A percentile compares a stretch with the other conserved stretches of the same genome.
phyloP scores from a whole-genome alignment of 2,329 filamentous ascomycete genomes.

The Epichloe aotearoae region DNA sequence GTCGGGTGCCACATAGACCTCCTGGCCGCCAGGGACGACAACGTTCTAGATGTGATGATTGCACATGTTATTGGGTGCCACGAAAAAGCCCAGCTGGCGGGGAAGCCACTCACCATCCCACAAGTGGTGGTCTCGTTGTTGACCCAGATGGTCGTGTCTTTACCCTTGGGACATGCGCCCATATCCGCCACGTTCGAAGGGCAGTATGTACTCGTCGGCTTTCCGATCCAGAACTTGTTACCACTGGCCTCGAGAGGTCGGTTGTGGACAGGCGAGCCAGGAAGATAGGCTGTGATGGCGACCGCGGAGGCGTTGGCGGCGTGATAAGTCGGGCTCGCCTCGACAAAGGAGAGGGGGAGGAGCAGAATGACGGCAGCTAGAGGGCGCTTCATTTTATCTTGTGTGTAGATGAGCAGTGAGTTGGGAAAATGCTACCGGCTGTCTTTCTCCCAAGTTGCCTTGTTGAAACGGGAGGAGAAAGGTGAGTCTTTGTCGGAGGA shows the following conservation, averaged over 20 bases:
- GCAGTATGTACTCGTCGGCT: background rate
- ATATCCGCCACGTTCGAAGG: background rate
- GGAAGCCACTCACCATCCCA: background rate
- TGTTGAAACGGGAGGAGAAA: too few species aligned
- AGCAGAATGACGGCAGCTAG: background rate
- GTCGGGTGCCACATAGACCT: background rate
- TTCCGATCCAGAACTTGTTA: background rate
- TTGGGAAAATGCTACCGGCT: background rate
- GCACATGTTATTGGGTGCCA: constrained; percentile 2
- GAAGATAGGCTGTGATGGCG: background rate
- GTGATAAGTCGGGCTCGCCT: background rate
- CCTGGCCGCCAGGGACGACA: background rate
- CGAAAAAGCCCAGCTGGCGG: too few species aligned
- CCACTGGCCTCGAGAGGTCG: background rate
- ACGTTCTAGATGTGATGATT: constrained; percentile 10
- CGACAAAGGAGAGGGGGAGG: background rate
- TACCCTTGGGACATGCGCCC: background rate
- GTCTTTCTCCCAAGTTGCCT: too few species aligned
- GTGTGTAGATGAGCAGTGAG: background rate
- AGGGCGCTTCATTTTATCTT: background rate
- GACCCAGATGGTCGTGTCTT: background rate
- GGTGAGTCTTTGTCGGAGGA: too few species aligned
- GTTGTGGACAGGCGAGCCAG: background rate
- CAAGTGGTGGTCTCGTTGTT: background rate
- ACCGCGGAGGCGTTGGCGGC: background rate